Evolutionary conservation across 2,329 filamentous ascomycete genomes (phyloP), one percentile per base, ranked within the genome.

Genomic region (Alternaria sp.): DNA sequence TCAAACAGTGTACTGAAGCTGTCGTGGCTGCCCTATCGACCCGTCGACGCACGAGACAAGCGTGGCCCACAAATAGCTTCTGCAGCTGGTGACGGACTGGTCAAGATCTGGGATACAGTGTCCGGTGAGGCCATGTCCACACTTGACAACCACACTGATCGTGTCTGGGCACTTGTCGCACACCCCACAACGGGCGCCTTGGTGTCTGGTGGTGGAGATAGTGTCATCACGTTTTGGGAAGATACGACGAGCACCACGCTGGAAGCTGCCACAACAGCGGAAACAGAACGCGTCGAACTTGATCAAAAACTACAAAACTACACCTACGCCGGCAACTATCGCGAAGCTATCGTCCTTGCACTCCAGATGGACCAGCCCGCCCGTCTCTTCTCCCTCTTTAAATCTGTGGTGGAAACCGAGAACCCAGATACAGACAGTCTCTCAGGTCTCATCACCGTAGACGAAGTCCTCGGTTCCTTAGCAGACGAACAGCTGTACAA

Each of bases 1-100:
- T 94, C 93, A 5, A 96, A 98, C 81, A 97, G 92, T 71, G 92
- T 99, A 3, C 84, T 99, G 32, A 98, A 98, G 80, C 92, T 97
- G 3, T 87, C 92, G 4, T 99, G 95, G 95, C 84, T 99, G 5
- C 86, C 87, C 2, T 82, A 85, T 53, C 80, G 72, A 5, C 71
- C 72, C 3, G 66, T 78, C 25, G 75, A 78, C 52, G 69, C 74
- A 14, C 76, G 77, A 32, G 76, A 80, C 27, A 90, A 87, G 74
- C 85, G 85, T 64, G 85, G 86, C 25, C 83, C 92, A 1, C 88
- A 92, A 60, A 87, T 97, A 59, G 93, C 92, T 34, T 96, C 91
- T 67, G 94, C 95, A 14, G 95, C 92, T 40, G 94, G 93, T 60
- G 96, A 99, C 78, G 95, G 95, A 2, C 86, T 99, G 4, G 93